Base-by-base conservation (phyloP, 345 rosid genomes). In the Crucihimalaya himalaica region DNA sequence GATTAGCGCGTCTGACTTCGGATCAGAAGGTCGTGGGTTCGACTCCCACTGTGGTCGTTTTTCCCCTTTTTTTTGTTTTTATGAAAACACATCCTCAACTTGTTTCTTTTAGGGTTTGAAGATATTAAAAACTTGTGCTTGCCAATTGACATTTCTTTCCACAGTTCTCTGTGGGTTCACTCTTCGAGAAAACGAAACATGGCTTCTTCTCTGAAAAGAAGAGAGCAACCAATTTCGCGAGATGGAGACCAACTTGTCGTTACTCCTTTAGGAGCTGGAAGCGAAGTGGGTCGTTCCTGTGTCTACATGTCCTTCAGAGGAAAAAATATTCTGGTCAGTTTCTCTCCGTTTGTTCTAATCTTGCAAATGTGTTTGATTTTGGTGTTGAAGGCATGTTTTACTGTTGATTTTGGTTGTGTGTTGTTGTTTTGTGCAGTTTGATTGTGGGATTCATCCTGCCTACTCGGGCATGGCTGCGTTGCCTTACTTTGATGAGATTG, bases 1-100 rank as follows among this genome's bases (percentile, higher is more conserved):
- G 92, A 89, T 89, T 88, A 88, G 92, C 89, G 92, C 93, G 90
- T 92, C 89, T 86, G 91, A 88, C 97, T 93, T 93, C 92, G 94
- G 90, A 84, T 89, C 91, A 88, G 82, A 84, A 91, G 97, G 97
- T 86, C 91, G 89, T 81, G 85, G 88, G 89, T 83, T 89, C 91
- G 91, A 86, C 89, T 81, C 85, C 87, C 92, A 87, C 89, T 88
- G 92, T 87, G 85, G 92, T 87, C 89, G 85, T 1, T 2, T 31
- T 3, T 16, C 12, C 5, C 0, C 10, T 12, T 28, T 1, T 52
- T 21, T 13, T 0, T 5, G 4, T 16, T 5, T 6, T 8, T 42
- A 3, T 18, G 8, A 8, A 8, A 16, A 3, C 31, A 23, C 21
- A 3, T 19, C 16, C 12, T 19, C 31, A 29, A 29, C 31, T 29